Evolutionary conservation across 345 rosid genomes (phyloP), one percentile per base, ranked within the genome.

Genomic region (Murraya koenigii): DNA sequence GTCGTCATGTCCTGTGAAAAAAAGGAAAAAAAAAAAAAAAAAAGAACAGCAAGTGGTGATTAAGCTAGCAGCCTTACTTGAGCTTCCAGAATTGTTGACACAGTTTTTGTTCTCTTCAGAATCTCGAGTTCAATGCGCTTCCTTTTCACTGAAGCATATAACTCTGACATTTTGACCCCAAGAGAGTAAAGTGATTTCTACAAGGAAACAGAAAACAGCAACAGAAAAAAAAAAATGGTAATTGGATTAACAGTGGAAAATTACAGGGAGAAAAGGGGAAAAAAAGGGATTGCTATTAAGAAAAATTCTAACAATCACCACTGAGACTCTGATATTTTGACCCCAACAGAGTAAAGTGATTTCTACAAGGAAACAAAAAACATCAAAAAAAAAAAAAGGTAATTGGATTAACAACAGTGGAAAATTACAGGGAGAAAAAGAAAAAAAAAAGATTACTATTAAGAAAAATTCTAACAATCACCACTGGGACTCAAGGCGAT

Each of bases 121-220:
- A 75, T 56, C 72, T 79, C 85, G 56, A 92, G 85, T 77, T 92
- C 91, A 32, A 78, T 75, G 54, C 93, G 89, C 80, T 89, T 95
- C 82, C 72, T 84, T 84, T 82, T 83, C 79, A 93, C 94, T 23
- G 90, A 89, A 32, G 88, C 88, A 52, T 82, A 80, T 69, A 95
- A 30, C 71, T 90, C 91, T 14, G 91, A 76, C 70, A 93, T 87
- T 80, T 86, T 88, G 75, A 89, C 68, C 59, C 84, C 84, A 23
- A 87, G 91, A 20, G 93, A 87, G 76, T 88, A 87, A 55, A 95
- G 83, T 77, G 80, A 82, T 80, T 79, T 88, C 98, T 95, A 83
- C 86, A 88, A 75, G 76, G 72, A 67, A 72, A 23, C 9, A 25
- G 14, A 62, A 35, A 30, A 26, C 14, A 70, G 4, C 26, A 66